Percentiles rank a stretch among this genome's conserved stretches.
These are phyloP conservation scores for Onygenales sp. DNA, from an alignment of 2,329 filamentous ascomycete species.

Conservation along the genomic window DNA sequence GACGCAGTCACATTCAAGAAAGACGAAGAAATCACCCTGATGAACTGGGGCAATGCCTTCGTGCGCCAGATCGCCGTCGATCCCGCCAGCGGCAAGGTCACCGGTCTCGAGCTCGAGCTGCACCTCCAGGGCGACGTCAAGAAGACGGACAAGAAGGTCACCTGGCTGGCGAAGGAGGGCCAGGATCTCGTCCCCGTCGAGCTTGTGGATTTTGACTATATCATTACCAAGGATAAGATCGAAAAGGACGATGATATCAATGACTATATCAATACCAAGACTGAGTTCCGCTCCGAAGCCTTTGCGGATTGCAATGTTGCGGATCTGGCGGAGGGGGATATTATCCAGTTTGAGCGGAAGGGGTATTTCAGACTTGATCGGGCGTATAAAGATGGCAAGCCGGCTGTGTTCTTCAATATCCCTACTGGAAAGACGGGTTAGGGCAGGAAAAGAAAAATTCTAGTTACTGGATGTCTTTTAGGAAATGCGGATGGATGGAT, in stretches of 20 bases:
- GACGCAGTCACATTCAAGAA: slow-evolving; percentile 22
- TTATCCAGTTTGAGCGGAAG: slow-evolving; percentile 90
- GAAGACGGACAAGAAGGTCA: slow-evolving; percentile 92
- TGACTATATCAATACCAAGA: slow-evolving; percentile 69
- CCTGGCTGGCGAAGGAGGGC: slow-evolving; percentile 67
- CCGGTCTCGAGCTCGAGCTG: slow-evolving; percentile 68
- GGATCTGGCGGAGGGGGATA: slow-evolving; percentile 72
- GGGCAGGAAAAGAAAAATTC: neutral
- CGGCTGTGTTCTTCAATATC: slow-evolving; percentile 59
- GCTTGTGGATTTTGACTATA: slow-evolving; percentile 88
- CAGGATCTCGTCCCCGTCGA: slow-evolving; percentile 73
- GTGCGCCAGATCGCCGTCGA: slow-evolving; percentile 42
- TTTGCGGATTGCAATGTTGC: slow-evolving; percentile 73
- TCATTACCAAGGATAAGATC: slow-evolving; percentile 90
- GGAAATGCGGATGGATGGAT: neutral
- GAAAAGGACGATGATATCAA: slow-evolving; percentile 80
- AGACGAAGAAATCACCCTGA: slow-evolving; percentile 25
- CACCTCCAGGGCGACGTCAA: slow-evolving; percentile 90
- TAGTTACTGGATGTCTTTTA: neutral
- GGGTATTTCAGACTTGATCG: slow-evolving; percentile 83
- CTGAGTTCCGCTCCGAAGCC: slow-evolving; percentile 64
- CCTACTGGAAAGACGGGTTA: slow-evolving; percentile 49
- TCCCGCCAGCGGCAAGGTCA: slow-evolving; percentile 48
- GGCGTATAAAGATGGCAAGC: slow-evolving; percentile 48
- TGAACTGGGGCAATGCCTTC: slow-evolving; percentile 62